These are phyloP conservation scores for Flueggea neowawraea DNA, from an alignment of 441 rosid species.

Conservation along the genomic window DNA sequence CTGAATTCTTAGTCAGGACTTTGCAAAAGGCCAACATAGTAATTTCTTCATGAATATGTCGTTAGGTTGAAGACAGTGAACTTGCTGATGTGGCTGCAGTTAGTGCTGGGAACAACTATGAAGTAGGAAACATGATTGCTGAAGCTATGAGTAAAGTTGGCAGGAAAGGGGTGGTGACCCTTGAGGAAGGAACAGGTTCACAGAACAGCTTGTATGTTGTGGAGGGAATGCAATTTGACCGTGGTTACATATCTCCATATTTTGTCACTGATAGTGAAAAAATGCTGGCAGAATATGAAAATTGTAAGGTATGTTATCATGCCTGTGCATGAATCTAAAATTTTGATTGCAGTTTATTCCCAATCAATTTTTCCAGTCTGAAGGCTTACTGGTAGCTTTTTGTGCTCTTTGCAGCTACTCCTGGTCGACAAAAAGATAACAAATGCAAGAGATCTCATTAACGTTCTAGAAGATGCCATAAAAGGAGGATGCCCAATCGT, in stretches of 20 bases:
- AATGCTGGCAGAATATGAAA: conserved; percentile 90
- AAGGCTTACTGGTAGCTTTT: background rate
- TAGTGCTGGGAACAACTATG: conserved; percentile 90
- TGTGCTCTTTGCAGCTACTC: conserved; percentile 54
- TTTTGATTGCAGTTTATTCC: background rate
- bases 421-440: conserved; percentile 94
- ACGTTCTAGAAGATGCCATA: conserved; percentile 82
- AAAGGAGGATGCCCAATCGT: conserved; percentile 67
- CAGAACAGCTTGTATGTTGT: conserved; percentile 91
- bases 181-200: conserved; percentile 94
- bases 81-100: conserved; percentile 97
- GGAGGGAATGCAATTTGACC: conserved; percentile 98
- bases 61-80: conserved; percentile 93
- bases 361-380: background rate
- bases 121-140: conserved; percentile 92
- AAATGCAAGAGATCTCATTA: conserved; percentile 90
- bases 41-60: background rate
- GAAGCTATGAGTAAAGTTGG: conserved; percentile 98
- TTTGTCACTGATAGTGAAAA: conserved; percentile 94
- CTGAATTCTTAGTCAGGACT: no score
- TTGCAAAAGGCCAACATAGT: no score
- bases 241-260: conserved; percentile 95
- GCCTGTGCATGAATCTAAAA: background rate
- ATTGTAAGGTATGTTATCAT: conserved; percentile 68
- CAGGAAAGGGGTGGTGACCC: conserved; percentile 94